Evolutionary conservation across 1,284 basidiomycete genomes (phyloP), one percentile per base, ranked within the genome.

Genomic region (Ceratobasidium sp.): DNA sequence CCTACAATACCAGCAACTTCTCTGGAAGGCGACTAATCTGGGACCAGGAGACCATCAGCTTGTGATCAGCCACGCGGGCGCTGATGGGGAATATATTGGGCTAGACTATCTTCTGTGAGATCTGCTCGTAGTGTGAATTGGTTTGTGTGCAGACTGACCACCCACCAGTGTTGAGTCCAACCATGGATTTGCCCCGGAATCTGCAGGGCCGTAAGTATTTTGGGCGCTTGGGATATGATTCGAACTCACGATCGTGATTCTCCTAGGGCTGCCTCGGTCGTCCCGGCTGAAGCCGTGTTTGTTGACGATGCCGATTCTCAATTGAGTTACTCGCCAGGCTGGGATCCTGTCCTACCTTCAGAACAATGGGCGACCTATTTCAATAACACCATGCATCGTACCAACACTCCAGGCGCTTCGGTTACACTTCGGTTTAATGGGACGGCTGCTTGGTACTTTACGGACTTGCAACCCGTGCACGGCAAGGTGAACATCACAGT

Each of bases 291-390:
- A 20, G 66, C 66, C 17, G 50, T 68, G 23, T 38, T 68, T 23
- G 66, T 68, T 40, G 66, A 68, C 33, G 66, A 68, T 20, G 23
- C n/a, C 12, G 66, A 68, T 56, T 33, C 50, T 17, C 38, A 33
- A 4, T 50, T 68, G 2, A 23, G 15, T n/a, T 68, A 54, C 17
- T 68, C 66, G 28, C 13, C n/a, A 2, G 66, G 66, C 28, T 68
- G 66, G 66, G 66, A 68, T 68, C 50, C 66, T 23, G 66, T 68
- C 10, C 38, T 68, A 50, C 66, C 66, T 15, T 68, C 66, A 13
- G 50, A 68, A 23, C 23, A 20, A 13, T 50, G 26, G 26, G 66
- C 44, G 3, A 68, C 66, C 20, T 68, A 68, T 54, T 68, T 68
- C 50, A 42, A 38, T 10, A 54, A 68, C 28, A 52, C 66, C 6